Percentiles rank a stretch among this genome's conserved stretches.
phyloP scores from a whole-genome alignment of 768 basidiomycete species.

The Lactifluus pinguis region DNA sequence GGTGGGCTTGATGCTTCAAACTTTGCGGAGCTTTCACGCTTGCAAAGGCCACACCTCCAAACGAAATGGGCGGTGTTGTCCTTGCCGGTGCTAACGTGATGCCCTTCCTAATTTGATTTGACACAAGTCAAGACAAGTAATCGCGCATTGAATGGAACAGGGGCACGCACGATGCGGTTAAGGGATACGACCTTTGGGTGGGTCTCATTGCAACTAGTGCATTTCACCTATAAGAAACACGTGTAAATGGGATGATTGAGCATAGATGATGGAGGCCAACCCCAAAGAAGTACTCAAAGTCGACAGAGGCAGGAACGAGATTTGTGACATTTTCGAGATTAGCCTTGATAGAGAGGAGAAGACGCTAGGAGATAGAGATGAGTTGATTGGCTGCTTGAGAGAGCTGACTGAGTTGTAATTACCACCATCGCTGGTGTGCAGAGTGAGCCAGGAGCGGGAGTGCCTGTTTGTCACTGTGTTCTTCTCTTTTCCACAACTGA shows the following conservation, averaged over 20 bases:
- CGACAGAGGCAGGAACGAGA: slow-evolving; percentile 51
- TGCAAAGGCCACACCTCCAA: slow-evolving; percentile 72
- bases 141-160: neutral
- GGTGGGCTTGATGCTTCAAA: slow-evolving; percentile 48
- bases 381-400: neutral
- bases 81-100: slow-evolving; percentile 56
- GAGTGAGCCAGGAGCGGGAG: neutral
- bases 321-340: slow-evolving; percentile 73
- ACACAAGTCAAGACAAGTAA: neutral
- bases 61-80: slow-evolving; percentile 68
- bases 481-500: neutral
- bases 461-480: slow-evolving; percentile 18
- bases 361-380: slow-evolving; percentile 32
- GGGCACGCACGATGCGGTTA: slow-evolving; percentile 49
- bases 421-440: neutral
- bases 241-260: slow-evolving; percentile 3
- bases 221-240: slow-evolving; percentile 47
- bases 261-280: slow-evolving; percentile 28
- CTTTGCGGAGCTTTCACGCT: slow-evolving; percentile 74
- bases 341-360: slow-evolving; percentile 64
- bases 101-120: slow-evolving; percentile 46
- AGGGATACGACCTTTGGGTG: slow-evolving; percentile 66
- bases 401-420: neutral
- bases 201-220: slow-evolving; percentile 67
- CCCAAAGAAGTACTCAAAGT: slow-evolving; percentile 77